A percentile compares a stretch with the other conserved stretches of the same genome.
These are phyloP conservation scores for Starmerella davenportii DNA, from an alignment of 805 yeast genomes.

Conservation along the genomic window DNA sequence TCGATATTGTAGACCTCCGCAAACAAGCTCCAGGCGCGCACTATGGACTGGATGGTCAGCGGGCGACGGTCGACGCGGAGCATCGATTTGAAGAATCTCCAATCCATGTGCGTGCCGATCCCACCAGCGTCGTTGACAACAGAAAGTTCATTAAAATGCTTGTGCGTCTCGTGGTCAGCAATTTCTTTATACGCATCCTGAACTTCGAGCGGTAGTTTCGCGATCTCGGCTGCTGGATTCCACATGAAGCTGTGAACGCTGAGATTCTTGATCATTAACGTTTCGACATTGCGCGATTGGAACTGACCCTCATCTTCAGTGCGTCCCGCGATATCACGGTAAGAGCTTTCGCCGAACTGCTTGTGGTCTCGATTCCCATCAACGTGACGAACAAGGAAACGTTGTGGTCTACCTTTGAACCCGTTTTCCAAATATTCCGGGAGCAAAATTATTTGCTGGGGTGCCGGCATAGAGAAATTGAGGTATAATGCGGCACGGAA, in stretches of 20 bases:
- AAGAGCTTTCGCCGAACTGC: neutral
- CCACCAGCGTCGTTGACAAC: conserved; percentile 10
- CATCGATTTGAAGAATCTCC: conserved; percentile 42
- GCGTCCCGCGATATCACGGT: no score
- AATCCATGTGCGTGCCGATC: conserved; percentile 32
- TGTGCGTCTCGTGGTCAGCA: neutral
- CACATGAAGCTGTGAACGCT: no score
- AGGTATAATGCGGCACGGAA: neutral
- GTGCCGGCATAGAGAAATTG: neutral
- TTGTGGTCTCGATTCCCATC: neutral
- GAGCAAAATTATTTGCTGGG: neutral
- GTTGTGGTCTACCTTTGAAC: neutral
- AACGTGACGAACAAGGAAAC: neutral
- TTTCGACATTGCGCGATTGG: no score
- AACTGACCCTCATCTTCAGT: no score
- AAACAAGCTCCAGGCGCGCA: conserved; percentile 33
- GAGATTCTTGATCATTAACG: no score
- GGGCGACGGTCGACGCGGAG: conserved; percentile 26
- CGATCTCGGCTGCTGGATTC: no score
- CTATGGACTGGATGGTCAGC: conserved; percentile 33
- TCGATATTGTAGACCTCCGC: conserved; percentile 28
- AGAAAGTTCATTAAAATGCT: conserved; percentile 12
- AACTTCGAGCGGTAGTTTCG: neutral
- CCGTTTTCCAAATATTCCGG: neutral
- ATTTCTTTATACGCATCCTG: neutral